Evolutionary conservation across 1,139 yeast species (phyloP).

Genomic region (Hansenula anomala): DNA sequence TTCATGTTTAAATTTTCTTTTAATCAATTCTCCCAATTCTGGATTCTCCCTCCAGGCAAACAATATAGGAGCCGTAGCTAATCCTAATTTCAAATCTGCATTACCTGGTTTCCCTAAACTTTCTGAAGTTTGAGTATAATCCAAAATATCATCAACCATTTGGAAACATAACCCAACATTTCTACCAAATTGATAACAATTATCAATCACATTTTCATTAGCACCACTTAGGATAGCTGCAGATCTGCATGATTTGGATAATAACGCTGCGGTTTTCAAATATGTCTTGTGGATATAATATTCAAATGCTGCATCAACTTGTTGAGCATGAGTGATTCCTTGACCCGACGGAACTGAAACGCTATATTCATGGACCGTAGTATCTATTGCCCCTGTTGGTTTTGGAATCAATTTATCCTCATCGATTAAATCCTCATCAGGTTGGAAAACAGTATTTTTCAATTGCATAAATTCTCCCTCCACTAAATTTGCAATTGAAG

Average conservation of each 20-base stretch:
- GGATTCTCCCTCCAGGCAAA: constrained; percentile 93
- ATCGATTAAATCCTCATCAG: constrained; percentile 40
- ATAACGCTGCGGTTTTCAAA: constrained; percentile 88
- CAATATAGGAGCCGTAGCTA: constrained; percentile 95
- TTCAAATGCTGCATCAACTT: constrained; percentile 84
- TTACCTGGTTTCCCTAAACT: constrained; percentile 93
- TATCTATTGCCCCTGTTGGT: constrained; percentile 63
- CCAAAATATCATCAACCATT: constrained; percentile 93
- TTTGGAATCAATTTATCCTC: constrained; percentile 51
- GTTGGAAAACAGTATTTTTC: constrained; percentile 76
- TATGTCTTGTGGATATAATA: constrained; percentile 94
- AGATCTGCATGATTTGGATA: constrained; percentile 93
- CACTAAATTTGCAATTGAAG: constrained; percentile 93
- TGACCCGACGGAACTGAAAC: constrained; percentile 36
- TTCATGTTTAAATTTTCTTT: constrained; percentile 70
- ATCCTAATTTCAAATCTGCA: constrained; percentile 88
- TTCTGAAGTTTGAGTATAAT: constrained; percentile 79
- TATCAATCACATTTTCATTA: constrained; percentile 65
- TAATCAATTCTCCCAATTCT: constrained; percentile 75
- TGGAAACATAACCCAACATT: constrained; percentile 95
- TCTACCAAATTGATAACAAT: constrained; percentile 87
- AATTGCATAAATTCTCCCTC: constrained; percentile 99
- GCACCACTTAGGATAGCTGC: constrained; percentile 93
- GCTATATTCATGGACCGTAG: constrained; percentile 54
- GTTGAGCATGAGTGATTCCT: constrained; percentile 59